Base-by-base conservation (phyloP, 1,284 basidiomycete genomes). In the Sphagnurus paluster region DNA sequence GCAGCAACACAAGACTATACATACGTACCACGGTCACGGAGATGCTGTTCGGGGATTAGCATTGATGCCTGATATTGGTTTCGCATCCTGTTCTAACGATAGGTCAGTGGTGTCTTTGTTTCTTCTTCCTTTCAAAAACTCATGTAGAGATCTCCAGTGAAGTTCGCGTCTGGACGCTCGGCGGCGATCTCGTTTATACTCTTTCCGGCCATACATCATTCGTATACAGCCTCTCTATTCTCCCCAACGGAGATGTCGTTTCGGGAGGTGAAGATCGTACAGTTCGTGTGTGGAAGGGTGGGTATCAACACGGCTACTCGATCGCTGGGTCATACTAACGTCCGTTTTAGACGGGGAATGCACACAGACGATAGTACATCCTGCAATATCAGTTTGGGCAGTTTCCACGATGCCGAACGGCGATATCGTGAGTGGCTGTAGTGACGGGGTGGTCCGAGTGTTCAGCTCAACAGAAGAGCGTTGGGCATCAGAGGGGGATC, bases 81-180 rank as follows among this genome's bases (percentile, higher is more conserved):
- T 99, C 66, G 97, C 92, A 44, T 96, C 93, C 49, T 95, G 92
- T 55, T 90, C 89, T 9, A 99, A 99, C 60, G 97, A 99, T 63
- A 89, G 90, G 90, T 90, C 52, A 52, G 76, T 59, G 49, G 42
- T 49, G n/a, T n/a, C 8, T 35, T 35, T 43, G 19, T n/a, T 9
- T 20, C 16, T 34, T 26, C 13, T 42, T 4, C 23, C 19, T 21
- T 21, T 14, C 16, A 42, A 17, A n/a, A n/a, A n/a, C n/a, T n/a
- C n/a, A n/a, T n/a, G n/a, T n/a, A n/a, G n/a, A n/a, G n/a, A n/a
- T n/a, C n/a, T n/a, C n/a, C 57, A 94, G 93, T 53, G 85, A 93
- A 64, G 87, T 98, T 55, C 89, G 87, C 39, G 81, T 96, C n/a
- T 98, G 94, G 89, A 87, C 88, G 9, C 75, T 93, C 37, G 85